A percentile compares a stretch with the other conserved stretches of the same genome.
Evolutionary conservation across 495 filamentous ascomycete genomes (phyloP).

Genomic region (Bryoglossum gracile): DNA sequence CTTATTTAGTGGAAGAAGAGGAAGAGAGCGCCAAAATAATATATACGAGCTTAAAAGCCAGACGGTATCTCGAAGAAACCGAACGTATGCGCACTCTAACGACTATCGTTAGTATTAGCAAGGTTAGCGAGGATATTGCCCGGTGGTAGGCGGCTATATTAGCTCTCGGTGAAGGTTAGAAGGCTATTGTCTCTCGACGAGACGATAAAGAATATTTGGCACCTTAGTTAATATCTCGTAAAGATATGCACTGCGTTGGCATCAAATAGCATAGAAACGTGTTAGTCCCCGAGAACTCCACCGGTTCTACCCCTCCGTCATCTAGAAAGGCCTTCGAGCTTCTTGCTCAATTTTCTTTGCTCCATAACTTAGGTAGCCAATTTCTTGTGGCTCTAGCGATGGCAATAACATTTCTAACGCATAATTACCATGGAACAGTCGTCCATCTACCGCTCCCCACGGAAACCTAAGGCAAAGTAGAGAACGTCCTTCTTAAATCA

Average conservation of each 20-base stretch:
- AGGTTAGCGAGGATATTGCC: neutral
- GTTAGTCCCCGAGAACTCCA: neutral
- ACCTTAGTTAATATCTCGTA: neutral
- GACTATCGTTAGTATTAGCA: neutral
- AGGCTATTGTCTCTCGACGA: neutral
- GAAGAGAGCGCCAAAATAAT: neutral
- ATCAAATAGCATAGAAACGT: neutral
- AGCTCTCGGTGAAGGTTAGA: neutral
- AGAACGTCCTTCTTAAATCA: neutral
- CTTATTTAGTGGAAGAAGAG: neutral
- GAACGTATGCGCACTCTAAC: neutral
- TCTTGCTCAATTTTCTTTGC: neutral
- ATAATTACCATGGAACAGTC: neutral
- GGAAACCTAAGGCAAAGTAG: neutral
- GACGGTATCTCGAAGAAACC: neutral
- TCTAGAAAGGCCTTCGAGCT: neutral
- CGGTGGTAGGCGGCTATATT: neutral
- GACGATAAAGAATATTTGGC: neutral
- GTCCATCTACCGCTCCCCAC: neutral
- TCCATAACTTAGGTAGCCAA: neutral
- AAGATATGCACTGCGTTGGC: neutral
- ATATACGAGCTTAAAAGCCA: neutral
- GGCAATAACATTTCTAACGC: neutral
- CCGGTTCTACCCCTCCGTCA: neutral
- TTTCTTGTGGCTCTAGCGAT: neutral